A percentile compares a stretch with the other conserved stretches of the same genome.
phyloP scores from a whole-genome alignment of 495 filamentous ascomycete genomes.

The Penicillium ochrochloron region DNA sequence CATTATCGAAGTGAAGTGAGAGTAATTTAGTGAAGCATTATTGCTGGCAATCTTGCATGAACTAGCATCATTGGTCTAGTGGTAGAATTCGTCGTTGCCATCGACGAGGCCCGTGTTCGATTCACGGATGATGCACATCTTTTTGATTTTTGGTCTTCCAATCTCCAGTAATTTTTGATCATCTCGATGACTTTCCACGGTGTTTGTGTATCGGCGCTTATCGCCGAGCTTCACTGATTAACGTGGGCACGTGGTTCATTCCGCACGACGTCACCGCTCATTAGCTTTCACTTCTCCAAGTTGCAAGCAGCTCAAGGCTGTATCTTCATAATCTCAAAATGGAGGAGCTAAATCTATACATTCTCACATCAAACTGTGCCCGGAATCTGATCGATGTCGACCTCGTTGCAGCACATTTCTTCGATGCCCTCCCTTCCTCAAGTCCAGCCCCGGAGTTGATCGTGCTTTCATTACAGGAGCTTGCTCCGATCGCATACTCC shows the following conservation, averaged over 20 bases:
- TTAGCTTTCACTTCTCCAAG: neutral
- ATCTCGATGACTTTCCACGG: neutral
- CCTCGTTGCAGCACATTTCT: conserved; percentile 71
- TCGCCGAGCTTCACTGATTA: conserved; percentile 13
- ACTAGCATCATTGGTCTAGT: conserved; percentile 60
- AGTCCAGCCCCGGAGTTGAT: conserved; percentile 67
- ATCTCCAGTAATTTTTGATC: neutral
- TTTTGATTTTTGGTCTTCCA: neutral
- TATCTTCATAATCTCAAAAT: conserved; percentile 31
- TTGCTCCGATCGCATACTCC: conserved; percentile 79
- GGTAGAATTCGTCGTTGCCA: conserved; percentile 65
- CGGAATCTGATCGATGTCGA: conserved; percentile 64
- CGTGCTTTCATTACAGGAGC: conserved; percentile 83
- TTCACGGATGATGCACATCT: conserved; percentile 57
- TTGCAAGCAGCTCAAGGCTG: neutral
- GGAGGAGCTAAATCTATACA: conserved; percentile 62
- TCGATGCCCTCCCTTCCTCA: conserved; percentile 64
- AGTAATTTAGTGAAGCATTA: too few relatives aligned
- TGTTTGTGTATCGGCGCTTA: conserved; percentile 12
- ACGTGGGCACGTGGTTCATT: conserved; percentile 18
- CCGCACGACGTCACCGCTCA: conserved; percentile 24
- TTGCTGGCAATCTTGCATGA: too few relatives aligned
- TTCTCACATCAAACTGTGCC: conserved; percentile 91
- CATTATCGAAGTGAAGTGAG: too few relatives aligned
- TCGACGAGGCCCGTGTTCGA: conserved; percentile 64